Percentiles rank a stretch among this genome's conserved stretches.
These are phyloP conservation scores for Phalaenopsis aphrodite DNA, from an alignment of 106 monocot species.

Conservation along the genomic window DNA sequence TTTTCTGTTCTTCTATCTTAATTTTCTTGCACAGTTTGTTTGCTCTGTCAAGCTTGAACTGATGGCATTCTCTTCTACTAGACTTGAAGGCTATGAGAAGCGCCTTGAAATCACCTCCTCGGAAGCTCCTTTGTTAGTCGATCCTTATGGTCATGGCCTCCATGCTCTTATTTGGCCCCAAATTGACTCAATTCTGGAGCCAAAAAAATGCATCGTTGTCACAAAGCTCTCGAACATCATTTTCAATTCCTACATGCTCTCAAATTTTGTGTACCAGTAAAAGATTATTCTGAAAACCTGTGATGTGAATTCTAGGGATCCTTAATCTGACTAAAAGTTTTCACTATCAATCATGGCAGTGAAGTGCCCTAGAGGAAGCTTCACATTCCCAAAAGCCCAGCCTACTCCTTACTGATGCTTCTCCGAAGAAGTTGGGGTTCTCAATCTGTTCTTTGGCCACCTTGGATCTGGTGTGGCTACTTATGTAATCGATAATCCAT, in stretches of 20 bases:
- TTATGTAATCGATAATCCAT: constrained; percentile 51
- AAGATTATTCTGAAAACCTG: constrained; percentile 89
- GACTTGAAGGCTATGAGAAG: constrained; percentile 93
- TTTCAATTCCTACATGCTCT: constrained; percentile 89
- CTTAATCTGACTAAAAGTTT: constrained; percentile 50
- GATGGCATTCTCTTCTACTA: constrained; percentile 56
- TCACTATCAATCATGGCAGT: constrained; percentile 36
- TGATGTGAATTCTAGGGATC: constrained; percentile 64
- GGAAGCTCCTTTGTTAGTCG: constrained; percentile 34
- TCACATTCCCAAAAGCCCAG: constrained; percentile 75
- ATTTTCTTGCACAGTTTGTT: not conserved
- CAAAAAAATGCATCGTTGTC: constrained; percentile 68
- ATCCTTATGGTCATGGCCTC: constrained; percentile 51
- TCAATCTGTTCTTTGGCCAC: not conserved
- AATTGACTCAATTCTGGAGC: constrained; percentile 67
- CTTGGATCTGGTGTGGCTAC: constrained; percentile 50
- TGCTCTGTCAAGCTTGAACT: not conserved
- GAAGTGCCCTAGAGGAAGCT: constrained; percentile 76
- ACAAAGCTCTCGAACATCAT: constrained; percentile 62
- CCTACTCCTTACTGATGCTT: constrained; percentile 78
- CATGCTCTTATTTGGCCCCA: constrained; percentile 52
- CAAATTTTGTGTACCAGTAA: constrained; percentile 80
- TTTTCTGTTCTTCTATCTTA: not conserved
- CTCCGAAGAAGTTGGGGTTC: constrained; percentile 54
- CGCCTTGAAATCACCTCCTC: constrained; percentile 80